A percentile compares a stretch with the other conserved stretches of the same genome.
phyloP scores from a whole-genome alignment of 768 basidiomycete species.

The Boletus fagicola region DNA sequence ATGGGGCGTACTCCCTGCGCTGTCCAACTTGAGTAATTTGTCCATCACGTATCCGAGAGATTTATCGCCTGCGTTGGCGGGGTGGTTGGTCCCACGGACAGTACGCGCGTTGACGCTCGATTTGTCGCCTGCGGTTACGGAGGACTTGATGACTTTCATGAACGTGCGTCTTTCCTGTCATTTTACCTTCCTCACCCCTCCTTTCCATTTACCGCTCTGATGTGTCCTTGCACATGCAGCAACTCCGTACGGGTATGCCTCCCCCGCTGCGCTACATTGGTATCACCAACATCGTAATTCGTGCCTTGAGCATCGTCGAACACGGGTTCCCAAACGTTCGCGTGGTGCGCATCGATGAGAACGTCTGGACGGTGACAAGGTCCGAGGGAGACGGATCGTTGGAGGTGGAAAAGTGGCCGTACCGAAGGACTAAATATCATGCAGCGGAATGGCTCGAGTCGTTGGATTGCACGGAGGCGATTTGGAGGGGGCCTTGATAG shows the following conservation, averaged over 20 bases:
- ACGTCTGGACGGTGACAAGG: constrained; percentile 52
- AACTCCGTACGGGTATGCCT: constrained; percentile 59
- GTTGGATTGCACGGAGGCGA: constrained; percentile 59
- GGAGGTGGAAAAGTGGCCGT: constrained; percentile 57
- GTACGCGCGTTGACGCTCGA: constrained; percentile 51
- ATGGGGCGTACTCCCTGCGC: constrained; percentile 67
- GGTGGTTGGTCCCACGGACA: constrained; percentile 63
- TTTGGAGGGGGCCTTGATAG: constrained; percentile 23
- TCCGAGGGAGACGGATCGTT: constrained; percentile 29
- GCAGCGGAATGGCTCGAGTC: constrained; percentile 64
- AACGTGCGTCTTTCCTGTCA: constrained; percentile 30
- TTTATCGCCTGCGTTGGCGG: constrained; percentile 58
- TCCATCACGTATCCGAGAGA: constrained; percentile 64
- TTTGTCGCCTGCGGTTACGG: constrained; percentile 31
- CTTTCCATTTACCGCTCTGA: background rate
- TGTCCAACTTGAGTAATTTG: constrained; percentile 51
- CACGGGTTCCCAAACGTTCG: constrained; percentile 62
- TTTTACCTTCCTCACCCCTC: too few species aligned
- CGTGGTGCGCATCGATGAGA: constrained; percentile 51
- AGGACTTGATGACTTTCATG: constrained; percentile 44
- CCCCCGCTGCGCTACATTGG: constrained; percentile 52
- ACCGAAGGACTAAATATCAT: constrained; percentile 49
- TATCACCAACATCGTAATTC: constrained; percentile 48
- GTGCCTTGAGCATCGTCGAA: constrained; percentile 46
- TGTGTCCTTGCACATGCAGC: constrained; percentile 35